phyloP scores from a whole-genome alignment of 140 eudicot genomes.

The Ambrosia hybrid region DNA sequence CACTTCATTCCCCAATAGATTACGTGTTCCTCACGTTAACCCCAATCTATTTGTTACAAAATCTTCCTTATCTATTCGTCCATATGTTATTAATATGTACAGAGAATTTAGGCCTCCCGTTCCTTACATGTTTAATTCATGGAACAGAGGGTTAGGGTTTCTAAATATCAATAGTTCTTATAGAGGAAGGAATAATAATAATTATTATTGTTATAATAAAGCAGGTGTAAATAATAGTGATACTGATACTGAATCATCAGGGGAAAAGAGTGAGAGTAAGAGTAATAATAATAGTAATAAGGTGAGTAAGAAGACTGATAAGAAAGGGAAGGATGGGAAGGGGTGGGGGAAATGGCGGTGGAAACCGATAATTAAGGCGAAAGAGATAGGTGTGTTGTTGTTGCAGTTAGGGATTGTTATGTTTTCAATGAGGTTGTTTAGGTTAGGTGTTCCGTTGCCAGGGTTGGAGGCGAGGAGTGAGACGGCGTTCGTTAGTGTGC shows the following conservation, averaged over 20 bases:
- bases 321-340: conserved; percentile 63
- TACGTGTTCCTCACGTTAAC: conserved; percentile 25
- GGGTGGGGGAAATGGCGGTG: conserved; percentile 71
- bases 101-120: conserved; percentile 42
- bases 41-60: conserved; percentile 23
- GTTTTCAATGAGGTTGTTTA: conserved; percentile 68
- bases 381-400: conserved; percentile 71
- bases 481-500: conserved; percentile 66
- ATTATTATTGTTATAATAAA: not conserved
- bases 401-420: conserved; percentile 81
- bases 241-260: conserved; percentile 34
- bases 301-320: conserved; percentile 42
- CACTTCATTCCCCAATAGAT: conserved; percentile 24
- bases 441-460: conserved; percentile 74
- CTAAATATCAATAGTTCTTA: conserved; percentile 20
- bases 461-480: conserved; percentile 80
- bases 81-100: conserved; percentile 32
- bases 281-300: conserved; percentile 27
- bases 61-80: conserved; percentile 24
- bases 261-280: conserved; percentile 53
- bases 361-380: conserved; percentile 84
- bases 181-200: conserved; percentile 10
- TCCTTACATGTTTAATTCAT: conserved; percentile 37
- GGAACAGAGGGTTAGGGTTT: conserved; percentile 40
- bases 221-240: conserved; percentile 43